A percentile compares a stretch with the other conserved stretches of the same genome.
Evolutionary conservation across 169 alveolate genomes (phyloP).

Genomic region (Besnoitia besnoiti): DNA sequence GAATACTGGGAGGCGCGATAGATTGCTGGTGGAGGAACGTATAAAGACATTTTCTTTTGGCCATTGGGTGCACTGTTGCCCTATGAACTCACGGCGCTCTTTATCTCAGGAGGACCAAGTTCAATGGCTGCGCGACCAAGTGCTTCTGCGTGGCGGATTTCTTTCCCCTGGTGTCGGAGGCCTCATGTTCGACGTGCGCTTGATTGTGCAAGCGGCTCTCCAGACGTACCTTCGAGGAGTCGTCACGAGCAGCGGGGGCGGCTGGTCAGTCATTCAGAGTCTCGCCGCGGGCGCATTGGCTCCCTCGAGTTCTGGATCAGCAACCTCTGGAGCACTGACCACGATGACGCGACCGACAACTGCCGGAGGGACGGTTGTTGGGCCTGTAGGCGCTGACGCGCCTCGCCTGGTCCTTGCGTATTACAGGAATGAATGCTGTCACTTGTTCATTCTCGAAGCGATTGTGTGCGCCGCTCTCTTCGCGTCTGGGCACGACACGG

Average conservation of each 20-base stretch:
- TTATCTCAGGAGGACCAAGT: constrained; percentile 44
- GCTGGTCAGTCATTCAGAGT: constrained; percentile 12
- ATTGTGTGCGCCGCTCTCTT: constrained; percentile 23
- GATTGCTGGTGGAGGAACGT: no score
- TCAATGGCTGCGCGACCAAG: constrained; percentile 51
- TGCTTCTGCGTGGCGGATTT: constrained; percentile 42
- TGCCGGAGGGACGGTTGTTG: constrained; percentile 18
- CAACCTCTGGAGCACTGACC: neutral
- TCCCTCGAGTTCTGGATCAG: neutral
- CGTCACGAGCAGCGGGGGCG: constrained; percentile 31
- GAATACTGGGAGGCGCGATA: no score
- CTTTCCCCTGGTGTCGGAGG: constrained; percentile 45
- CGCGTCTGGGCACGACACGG: constrained; percentile 1
- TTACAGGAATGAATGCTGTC: constrained; percentile 58
- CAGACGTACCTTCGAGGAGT: constrained; percentile 5
- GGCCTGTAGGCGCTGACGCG: neutral
- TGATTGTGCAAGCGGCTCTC: constrained; percentile 17
- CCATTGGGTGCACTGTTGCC: neutral
- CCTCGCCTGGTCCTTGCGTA: constrained; percentile 54
- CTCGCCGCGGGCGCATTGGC: neutral
- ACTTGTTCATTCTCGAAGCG: constrained; percentile 27
- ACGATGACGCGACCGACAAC: neutral
- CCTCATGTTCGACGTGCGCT: constrained; percentile 34
- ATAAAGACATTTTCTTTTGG: no score
- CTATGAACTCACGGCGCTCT: neutral